These are phyloP conservation scores for Myxozyma sirexii DNA, from an alignment of 805 yeast genomes.

Conservation along the genomic window DNA sequence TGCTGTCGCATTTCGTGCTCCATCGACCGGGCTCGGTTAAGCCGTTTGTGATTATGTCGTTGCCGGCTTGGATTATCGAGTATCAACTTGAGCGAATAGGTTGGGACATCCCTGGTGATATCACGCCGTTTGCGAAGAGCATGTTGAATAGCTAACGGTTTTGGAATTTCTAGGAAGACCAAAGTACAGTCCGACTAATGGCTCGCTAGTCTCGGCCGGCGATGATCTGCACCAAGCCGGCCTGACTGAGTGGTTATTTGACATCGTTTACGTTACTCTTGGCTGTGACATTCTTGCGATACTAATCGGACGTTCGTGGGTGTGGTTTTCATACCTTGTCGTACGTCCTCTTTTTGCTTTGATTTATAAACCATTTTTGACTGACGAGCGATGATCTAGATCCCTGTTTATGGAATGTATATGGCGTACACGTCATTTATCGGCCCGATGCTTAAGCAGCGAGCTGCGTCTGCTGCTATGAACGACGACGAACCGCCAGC, in stretches of 20 bases:
- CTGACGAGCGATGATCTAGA: neutral
- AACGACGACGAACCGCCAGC: conserved; percentile 7
- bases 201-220: conserved; percentile 57
- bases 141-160: too few species aligned
- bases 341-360: conserved; percentile 35
- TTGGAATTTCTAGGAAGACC: conserved; percentile 52
- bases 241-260: conserved; percentile 72
- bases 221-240: conserved; percentile 65
- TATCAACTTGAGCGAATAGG: conserved; percentile 59
- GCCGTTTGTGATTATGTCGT: conserved; percentile 49
- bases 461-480: conserved; percentile 5
- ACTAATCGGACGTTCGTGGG: conserved; percentile 57
- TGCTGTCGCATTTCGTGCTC: conserved; percentile 47
- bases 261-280: conserved; percentile 67
- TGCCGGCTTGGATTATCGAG: conserved; percentile 52
- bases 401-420: conserved; percentile 25
- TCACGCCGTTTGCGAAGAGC: too few species aligned
- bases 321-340: conserved; percentile 58
- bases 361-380: too few species aligned
- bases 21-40: conserved; percentile 52
- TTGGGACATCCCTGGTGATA: too few species aligned
- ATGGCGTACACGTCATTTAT: conserved; percentile 28
- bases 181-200: conserved; percentile 47
- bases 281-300: conserved; percentile 57
- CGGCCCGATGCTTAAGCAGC: conserved; percentile 25